phyloP scores from a whole-genome alignment of 176 grass and related monocot genomes.

The Ensete glaucum region DNA sequence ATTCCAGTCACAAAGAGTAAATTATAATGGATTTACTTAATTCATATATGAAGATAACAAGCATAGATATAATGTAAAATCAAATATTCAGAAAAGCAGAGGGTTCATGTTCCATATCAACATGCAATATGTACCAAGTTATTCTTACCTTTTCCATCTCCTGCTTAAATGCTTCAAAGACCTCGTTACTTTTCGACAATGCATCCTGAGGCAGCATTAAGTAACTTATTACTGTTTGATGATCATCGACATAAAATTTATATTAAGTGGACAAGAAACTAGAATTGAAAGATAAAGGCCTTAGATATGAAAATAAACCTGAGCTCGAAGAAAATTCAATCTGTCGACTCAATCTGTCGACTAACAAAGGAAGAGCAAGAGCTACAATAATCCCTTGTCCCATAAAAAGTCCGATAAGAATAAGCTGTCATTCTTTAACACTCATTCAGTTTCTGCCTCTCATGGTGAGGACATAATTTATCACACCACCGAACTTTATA shows the following conservation, averaged over 20 bases:
- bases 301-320: not conserved
- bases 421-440: not conserved
- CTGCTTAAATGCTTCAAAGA: slow-evolving; percentile 84
- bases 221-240: not conserved
- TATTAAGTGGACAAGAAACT: not conserved
- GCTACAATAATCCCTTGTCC: not conserved
- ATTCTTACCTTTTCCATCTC: slow-evolving; percentile 86
- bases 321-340: not conserved
- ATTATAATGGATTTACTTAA: not conserved
- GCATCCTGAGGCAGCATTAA: slow-evolving; percentile 48
- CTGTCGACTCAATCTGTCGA: not conserved
- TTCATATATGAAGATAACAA: not conserved
- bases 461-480: not conserved
- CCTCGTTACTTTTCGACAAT: slow-evolving; percentile 88
- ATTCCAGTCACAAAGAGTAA: slow-evolving; percentile 7
- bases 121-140: not conserved
- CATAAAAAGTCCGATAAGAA: not conserved
- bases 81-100: not conserved
- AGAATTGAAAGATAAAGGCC: not conserved
- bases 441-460: not conserved
- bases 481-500: not conserved
- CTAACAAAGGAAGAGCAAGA: no score
- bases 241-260: not conserved
- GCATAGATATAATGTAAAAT: no score
- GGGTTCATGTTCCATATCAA: not conserved